Conservation (phyloP, 495 filamentous ascomycete species). For the Aspergillus funiculosus region DNA sequence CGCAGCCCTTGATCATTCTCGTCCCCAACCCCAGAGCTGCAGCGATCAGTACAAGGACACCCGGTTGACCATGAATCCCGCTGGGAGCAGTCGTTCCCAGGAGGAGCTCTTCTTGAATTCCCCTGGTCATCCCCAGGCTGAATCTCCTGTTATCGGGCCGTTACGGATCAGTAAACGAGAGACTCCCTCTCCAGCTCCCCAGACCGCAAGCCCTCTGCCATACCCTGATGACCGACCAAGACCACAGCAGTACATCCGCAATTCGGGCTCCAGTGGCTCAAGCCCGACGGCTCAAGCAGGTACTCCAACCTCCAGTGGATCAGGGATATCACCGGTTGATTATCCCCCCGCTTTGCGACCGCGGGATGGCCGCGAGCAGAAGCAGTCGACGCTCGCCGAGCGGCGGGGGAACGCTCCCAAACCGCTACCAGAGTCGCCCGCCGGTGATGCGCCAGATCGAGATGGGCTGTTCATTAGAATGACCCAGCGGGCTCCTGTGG, state of each 20-base stretch:
- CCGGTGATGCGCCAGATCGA: conserved; percentile 62
- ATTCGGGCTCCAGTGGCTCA: conserved; percentile 28
- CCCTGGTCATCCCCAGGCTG: conserved; percentile 43
- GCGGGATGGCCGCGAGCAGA: conserved; percentile 40
- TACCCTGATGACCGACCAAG: conserved; percentile 70
- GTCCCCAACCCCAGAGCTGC: too few species aligned
- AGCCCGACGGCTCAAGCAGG: conserved; percentile 33
- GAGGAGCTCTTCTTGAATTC: conserved; percentile 72
- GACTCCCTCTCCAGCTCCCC: conserved; percentile 37
- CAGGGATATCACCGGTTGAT: conserved; percentile 30
- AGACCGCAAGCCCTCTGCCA: conserved; percentile 47
- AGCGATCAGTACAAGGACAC: not conserved
- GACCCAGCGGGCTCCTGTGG: conserved; percentile 24
- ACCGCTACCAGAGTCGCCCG: conserved; percentile 71
- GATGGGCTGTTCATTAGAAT: conserved; percentile 56
- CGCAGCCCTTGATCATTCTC: too few species aligned
- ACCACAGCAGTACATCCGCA: conserved; percentile 36
- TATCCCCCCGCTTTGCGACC: conserved; percentile 45
- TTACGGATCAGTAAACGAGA: conserved; percentile 75
- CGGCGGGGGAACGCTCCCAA: conserved; percentile 65
- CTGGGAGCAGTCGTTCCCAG: conserved; percentile 49
- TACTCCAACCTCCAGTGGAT: conserved; percentile 24
- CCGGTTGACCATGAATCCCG: conserved; percentile 33
- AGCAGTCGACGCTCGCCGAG: conserved; percentile 55
- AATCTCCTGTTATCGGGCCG: conserved; percentile 73